Conservation (phyloP, 352 stramenopile species). For the Poterioochromonas sp. region DNA sequence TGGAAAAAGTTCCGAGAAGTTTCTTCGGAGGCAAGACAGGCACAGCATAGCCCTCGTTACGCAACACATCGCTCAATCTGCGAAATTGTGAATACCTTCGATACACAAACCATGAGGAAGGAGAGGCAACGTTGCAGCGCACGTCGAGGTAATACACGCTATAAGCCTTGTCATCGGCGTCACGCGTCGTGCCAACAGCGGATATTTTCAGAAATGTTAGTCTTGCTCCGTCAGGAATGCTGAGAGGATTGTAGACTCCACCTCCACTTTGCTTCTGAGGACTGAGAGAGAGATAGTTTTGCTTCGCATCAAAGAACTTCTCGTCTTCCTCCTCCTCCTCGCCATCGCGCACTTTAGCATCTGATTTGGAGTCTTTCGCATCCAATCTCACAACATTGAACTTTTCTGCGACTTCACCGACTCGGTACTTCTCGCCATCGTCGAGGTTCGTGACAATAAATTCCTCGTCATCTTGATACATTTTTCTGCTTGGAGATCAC, state of each 20-base stretch:
- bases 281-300: not conserved
- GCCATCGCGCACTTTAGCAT: not conserved
- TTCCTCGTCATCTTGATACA: no score
- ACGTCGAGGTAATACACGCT: conserved; percentile 22
- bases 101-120: conserved; percentile 21
- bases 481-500: no score
- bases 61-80: not conserved
- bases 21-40: conserved; percentile 28
- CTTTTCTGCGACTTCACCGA: not conserved
- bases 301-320: not conserved
- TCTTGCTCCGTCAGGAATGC: not conserved
- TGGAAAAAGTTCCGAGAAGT: not conserved
- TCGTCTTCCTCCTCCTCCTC: conserved; percentile 1
- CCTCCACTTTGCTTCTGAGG: not conserved
- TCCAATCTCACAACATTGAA: not conserved
- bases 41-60: not conserved
- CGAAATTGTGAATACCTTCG: conserved; percentile 26
- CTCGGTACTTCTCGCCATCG: conserved; percentile 4
- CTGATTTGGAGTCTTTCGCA: not conserved
- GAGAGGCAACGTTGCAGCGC: conserved; percentile 17
- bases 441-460: conserved; percentile 19
- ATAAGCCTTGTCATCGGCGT: not conserved
- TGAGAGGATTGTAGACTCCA: not conserved
- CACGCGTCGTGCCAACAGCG: not conserved
- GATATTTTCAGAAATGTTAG: not conserved